These are phyloP conservation scores for Galerina sulciceps DNA, from an alignment of 768 basidiomycete genomes.

Conservation along the genomic window DNA sequence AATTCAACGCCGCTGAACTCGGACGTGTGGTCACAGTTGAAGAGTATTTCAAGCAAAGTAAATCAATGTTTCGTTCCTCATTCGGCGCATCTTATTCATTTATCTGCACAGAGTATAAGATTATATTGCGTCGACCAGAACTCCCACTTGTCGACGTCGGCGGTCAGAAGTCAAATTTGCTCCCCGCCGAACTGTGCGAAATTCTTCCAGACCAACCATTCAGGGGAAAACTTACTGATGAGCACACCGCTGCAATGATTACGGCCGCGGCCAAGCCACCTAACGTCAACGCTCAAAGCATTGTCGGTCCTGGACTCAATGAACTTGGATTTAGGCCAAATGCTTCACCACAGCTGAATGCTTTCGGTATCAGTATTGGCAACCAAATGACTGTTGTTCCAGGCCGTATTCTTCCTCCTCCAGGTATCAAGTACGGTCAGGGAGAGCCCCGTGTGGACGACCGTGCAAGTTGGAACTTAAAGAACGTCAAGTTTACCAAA, in stretches of 20 bases:
- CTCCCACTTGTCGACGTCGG: constrained; percentile 66
- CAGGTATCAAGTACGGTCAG: constrained; percentile 62
- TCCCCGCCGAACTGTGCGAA: constrained; percentile 77
- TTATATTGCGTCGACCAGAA: constrained; percentile 50
- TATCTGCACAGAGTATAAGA: constrained; percentile 61
- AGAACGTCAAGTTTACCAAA: constrained; percentile 61
- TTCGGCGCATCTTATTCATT: constrained; percentile 25
- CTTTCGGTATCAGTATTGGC: constrained; percentile 67
- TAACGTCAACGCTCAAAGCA: constrained; percentile 64
- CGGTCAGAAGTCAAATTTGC: constrained; percentile 45
- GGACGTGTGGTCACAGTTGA: constrained; percentile 61
- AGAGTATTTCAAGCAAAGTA: constrained; percentile 70
- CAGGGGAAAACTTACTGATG: constrained; percentile 68
- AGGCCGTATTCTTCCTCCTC: constrained; percentile 67
- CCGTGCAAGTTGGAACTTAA: constrained; percentile 82
- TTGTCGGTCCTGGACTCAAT: constrained; percentile 64
- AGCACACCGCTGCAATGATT: constrained; percentile 78
- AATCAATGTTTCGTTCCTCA: constrained; percentile 24
- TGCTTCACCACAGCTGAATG: constrained; percentile 42
- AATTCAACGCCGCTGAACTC: constrained; percentile 62
- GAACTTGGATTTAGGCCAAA: constrained; percentile 58
- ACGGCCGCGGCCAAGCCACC: constrained; percentile 71
- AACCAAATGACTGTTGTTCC: constrained; percentile 72
- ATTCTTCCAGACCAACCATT: constrained; percentile 73
- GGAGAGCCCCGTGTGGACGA: constrained; percentile 50